phyloP scores from a whole-genome alignment of 208 protist genomes.

The Leishmania aethiopica region DNA sequence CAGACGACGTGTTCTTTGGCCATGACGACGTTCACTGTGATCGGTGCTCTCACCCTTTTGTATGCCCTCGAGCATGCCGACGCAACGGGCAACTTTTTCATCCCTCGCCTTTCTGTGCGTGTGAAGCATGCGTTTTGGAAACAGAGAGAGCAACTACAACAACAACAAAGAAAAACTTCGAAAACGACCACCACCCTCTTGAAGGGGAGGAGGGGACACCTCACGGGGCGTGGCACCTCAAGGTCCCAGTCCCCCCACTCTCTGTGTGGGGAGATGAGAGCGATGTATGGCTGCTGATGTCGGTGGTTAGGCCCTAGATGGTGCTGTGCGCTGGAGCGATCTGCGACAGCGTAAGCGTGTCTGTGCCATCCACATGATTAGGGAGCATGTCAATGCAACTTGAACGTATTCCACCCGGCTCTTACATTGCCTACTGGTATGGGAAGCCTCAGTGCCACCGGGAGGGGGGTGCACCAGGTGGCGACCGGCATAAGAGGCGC shows the following conservation, averaged over 20 bases:
- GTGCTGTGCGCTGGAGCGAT: too few species aligned
- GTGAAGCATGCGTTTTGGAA: background rate
- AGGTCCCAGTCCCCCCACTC: background rate
- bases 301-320: too few species aligned
- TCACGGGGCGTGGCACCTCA: background rate
- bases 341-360: too few species aligned
- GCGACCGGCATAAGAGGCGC: background rate
- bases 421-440: background rate
- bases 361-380: too few species aligned
- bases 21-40: background rate
- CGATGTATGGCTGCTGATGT: too few species aligned
- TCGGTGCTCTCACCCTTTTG: background rate
- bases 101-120: background rate
- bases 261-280: background rate
- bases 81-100: background rate
- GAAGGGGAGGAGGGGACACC: background rate
- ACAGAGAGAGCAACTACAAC: too few species aligned
- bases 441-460: background rate
- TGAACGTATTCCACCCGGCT: background rate
- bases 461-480: background rate
- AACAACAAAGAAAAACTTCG: background rate
- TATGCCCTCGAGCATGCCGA: background rate
- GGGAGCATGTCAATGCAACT: background rate
- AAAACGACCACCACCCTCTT: background rate
- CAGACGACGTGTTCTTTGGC: background rate